Evolutionary conservation across 2,329 filamentous ascomycete genomes (phyloP).

Genomic region (Colletotrichum sp.): DNA sequence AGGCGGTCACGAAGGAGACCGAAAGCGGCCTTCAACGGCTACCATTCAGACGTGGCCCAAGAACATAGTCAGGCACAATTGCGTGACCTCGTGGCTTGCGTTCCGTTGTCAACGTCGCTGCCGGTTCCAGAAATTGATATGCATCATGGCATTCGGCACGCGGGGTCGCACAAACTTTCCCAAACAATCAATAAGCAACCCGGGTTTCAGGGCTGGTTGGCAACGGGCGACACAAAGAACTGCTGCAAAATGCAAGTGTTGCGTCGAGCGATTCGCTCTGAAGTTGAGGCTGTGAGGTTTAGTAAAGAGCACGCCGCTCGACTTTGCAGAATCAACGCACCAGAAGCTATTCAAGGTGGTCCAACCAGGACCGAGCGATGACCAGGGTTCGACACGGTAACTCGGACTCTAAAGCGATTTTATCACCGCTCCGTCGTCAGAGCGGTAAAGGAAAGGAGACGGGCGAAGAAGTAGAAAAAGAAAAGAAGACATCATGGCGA

Average conservation of each 20-base stretch:
- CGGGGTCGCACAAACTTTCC: not conserved
- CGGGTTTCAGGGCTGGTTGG: not conserved
- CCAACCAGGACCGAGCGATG: not conserved
- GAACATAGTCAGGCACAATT: not conserved
- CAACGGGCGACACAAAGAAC: not conserved
- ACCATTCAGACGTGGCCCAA: not conserved
- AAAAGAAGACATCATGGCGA: slow-evolving; percentile 10
- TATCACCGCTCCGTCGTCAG: not conserved
- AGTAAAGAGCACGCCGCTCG: not conserved
- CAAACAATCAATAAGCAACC: not conserved
- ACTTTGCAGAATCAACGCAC: not conserved
- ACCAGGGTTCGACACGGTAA: slow-evolving; percentile 2
- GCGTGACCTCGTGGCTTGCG: not conserved
- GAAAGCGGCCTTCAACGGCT: not conserved
- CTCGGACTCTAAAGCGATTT: not conserved
- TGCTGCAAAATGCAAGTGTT: not conserved
- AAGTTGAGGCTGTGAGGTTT: not conserved
- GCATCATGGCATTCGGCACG: not conserved
- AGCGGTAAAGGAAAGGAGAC: not conserved
- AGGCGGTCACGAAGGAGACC: not conserved
- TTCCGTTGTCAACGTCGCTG: not conserved
- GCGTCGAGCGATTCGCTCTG: not conserved
- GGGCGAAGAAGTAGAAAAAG: not conserved
- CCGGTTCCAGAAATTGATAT: not conserved
- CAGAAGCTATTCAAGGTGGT: not conserved